Conservation (phyloP, 2,329 filamentous ascomycete species). For the Ampelomyces quisqualis region DNA sequence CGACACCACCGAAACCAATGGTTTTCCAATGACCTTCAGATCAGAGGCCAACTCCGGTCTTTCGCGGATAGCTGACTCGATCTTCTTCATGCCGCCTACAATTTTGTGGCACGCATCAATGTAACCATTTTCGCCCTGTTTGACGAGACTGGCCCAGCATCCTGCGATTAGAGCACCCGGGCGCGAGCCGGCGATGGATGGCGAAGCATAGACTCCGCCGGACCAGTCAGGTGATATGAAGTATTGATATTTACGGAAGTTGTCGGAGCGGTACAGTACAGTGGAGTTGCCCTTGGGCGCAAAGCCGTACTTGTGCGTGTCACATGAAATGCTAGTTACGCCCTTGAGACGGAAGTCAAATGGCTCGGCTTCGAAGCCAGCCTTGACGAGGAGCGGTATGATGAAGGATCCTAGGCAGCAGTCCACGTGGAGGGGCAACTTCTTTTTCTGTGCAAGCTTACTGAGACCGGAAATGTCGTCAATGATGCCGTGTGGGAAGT, state of each 20-base stretch:
- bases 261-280: constrained; percentile 79
- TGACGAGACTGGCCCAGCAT: constrained; percentile 92
- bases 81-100: constrained; percentile 80
- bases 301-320: constrained; percentile 99
- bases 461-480: constrained; percentile 89
- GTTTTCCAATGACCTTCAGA: constrained; percentile 77
- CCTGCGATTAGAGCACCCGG: constrained; percentile 93
- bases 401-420: constrained; percentile 97
- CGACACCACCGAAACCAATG: constrained; percentile 85
- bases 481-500: constrained; percentile 97
- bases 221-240: constrained; percentile 95
- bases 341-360: constrained; percentile 95
- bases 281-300: constrained; percentile 97
- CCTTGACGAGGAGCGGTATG: constrained; percentile 84
- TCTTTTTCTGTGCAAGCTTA: constrained; percentile 74
- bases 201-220: constrained; percentile 92
- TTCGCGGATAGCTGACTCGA: constrained; percentile 69
- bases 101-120: constrained; percentile 83
- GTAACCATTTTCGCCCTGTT: constrained; percentile 83
- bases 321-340: constrained; percentile 92
- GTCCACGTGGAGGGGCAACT: constrained; percentile 89
- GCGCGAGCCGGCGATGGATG: constrained; percentile 85
- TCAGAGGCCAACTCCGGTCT: constrained; percentile 69
- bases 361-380: constrained; percentile 83
- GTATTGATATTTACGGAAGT: constrained; percentile 87